Base-by-base conservation (phyloP, 177 flowering plant genomes). In the Viscum album region DNA sequence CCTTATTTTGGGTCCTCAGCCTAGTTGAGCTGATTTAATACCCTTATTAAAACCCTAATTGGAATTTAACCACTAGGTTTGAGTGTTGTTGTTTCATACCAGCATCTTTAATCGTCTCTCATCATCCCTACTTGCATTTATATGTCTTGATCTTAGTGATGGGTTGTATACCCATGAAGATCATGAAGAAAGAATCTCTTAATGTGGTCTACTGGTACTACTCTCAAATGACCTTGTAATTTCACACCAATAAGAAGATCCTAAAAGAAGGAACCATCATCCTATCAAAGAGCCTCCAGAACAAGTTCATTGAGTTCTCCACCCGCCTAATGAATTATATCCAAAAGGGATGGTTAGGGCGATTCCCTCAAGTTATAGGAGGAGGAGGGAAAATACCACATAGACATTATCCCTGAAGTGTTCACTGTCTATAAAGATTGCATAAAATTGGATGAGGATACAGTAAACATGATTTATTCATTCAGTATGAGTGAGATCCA, bases 131-230 rank as follows among this genome's bases (percentile, higher is more conserved):
- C 8, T 8, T 8, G 12, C 12, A 8, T 8, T 8, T 17, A 39
- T 8, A n/a, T n/a, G n/a, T n/a, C n/a, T n/a, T n/a, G n/a, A n/a
- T n/a, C n/a, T n/a, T n/a, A n/a, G n/a, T 17, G 41, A 86, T 86
- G 88, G 88, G 88, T n/a, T 80, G 89, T 28, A 88, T 86, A 10
- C 76, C 88, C 16, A 86, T 86, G 13, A 86, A 86, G 79, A 86
- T 86, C 0, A 88, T 86, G 81, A 86, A 86, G 83, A 84, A 86
- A 56, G 84, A 88, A 1, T 86, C 89, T 2, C 81, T 88, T 6
- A 82, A 79, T 63, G 84, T 86, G 54, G 84, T 86, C 64, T 86
- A 86, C 78, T 56, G 83, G 50, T 84, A 86, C 76, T 86, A 86
- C 75, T 82, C 89, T 0, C 75, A 79, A 13, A 81, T 83, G 86